Base-by-base conservation (phyloP, 2,329 filamentous ascomycete genomes). In the Alternaria sp. region DNA sequence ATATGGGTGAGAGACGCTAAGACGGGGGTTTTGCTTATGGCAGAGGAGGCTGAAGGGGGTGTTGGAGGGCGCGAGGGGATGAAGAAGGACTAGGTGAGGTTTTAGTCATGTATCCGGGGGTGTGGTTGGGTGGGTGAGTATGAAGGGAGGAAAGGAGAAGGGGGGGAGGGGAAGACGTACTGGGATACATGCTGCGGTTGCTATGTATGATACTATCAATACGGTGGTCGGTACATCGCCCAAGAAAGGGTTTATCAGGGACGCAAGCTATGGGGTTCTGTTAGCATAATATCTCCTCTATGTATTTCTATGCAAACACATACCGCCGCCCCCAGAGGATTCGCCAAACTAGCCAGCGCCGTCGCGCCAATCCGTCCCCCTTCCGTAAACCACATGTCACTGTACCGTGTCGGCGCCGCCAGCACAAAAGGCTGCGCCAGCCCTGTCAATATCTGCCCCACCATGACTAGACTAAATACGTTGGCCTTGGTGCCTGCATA, bases 301-400 rank as follows among this genome's bases (percentile, higher is more conserved):
- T 46, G n/a, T 26, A 4, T 3, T 9, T 33, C 4, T 36, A 10
- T 9, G n/a, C 2, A 8, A 5, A 11, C 33, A 73, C 76, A 62
- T 61, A 97, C 80, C 6, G 94, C 94, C 23, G 90, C 93, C 13
- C 94, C 94, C 51, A 98, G 85, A 0, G 94, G 94, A 76, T 97
- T 98, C 4, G 94, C 92, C 57, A 98, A 80, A 60, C 88, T 93
- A 23, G 90, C 89, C 34, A 97, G 72, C 1, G 94, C 95, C 0
- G 94, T 98, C 17, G 94, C 94, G 53, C 90, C 89, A 11, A 97
- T 91, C 54, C 95, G 87, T 7, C 93, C 94, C 10, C 83, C 81
- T 69, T 90, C 88, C 2, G 92, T 93, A 79, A 98, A 98, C 95
- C 95, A 98, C 59, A 97, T 81, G 74, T 97, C 93, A 54, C 91